Conservation (phyloP, 2,329 filamentous ascomycete species). For the Colletotrichum echinochloae region DNA sequence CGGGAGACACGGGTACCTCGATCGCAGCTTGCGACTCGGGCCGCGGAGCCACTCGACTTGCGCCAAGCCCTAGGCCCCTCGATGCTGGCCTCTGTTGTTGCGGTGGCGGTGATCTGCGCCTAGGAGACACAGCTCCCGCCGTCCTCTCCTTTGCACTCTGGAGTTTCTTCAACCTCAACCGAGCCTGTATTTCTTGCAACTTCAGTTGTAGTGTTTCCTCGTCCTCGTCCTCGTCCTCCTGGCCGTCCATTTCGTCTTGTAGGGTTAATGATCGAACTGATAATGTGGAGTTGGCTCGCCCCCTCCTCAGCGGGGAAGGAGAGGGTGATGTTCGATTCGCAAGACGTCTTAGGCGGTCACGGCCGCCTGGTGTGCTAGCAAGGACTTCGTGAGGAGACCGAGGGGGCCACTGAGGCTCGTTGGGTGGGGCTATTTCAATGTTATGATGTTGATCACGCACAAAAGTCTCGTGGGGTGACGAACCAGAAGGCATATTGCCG, state of each 20-base stretch:
- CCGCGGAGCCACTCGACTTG: conserved; percentile 27
- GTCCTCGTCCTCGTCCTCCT: conserved; percentile 84
- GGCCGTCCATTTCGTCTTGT: conserved; percentile 48
- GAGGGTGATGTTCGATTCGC: conserved; percentile 76
- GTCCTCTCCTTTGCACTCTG: conserved; percentile 70
- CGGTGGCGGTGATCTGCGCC: conserved; percentile 25
- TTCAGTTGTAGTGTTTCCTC: conserved; percentile 91
- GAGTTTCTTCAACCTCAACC: conserved; percentile 87
- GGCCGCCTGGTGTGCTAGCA: conserved; percentile 79
- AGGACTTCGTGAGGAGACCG: conserved; percentile 74
- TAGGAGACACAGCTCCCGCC: conserved; percentile 44
- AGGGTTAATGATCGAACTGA: conserved; percentile 42
- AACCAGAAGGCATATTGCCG: conserved; percentile 43
- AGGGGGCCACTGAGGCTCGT: conserved; percentile 73
- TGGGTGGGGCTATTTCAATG: conserved; percentile 42
- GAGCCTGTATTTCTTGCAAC: conserved; percentile 88
- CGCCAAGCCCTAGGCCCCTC: conserved; percentile 46
- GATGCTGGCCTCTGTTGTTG: conserved; percentile 40
- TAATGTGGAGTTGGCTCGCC: conserved; percentile 49
- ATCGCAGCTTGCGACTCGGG: conserved; percentile 54
- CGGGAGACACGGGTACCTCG: conserved; percentile 81
- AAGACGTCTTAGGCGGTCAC: conserved; percentile 78
- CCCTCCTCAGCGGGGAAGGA: conserved; percentile 71
- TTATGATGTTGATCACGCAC: conserved; percentile 16
- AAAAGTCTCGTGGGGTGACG: conserved; percentile 11